Evolutionary conservation across 2,329 filamentous ascomycete genomes (phyloP), one percentile per base, ranked within the genome.

Genomic region (Epichloe aotearoae): DNA sequence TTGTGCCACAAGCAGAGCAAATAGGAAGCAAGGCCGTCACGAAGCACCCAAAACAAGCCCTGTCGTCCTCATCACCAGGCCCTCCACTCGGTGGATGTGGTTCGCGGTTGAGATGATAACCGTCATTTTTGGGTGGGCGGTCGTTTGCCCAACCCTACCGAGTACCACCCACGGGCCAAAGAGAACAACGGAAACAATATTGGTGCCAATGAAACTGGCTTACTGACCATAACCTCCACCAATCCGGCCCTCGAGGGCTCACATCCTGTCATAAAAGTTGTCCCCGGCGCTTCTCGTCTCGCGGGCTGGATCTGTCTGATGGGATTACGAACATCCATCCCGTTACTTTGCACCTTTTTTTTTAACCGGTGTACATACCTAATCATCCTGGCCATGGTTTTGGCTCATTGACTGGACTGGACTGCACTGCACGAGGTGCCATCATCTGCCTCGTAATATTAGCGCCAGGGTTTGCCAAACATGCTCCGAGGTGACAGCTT

Each of bases 71-170:
- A 51, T 47, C 39, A 44, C 46, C 49, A 43, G 45, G 33, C 26
- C 41, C 12, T 20, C 4, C 4, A 37, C 11, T 41, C 38, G 15
- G n/a, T 34, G 3, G 37, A 42, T 19, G 43, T 46, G 23, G 30
- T 42, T 39, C 36, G 46, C 23, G 17, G 19, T 37, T 20, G 17
- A 46, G 14, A 15, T 26, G 3, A 15, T 26, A 12, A 4, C 37
- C 36, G 34, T 47, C 20, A 47, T 47, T 39, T 47, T 47, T 39
- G 46, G 46, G 7, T 38, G 41, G n/a, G 19, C 34, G 43, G 51
- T 44, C 51, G 34, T 47, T 52, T 47, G 43, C 51, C 51, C 47
- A 43, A 52, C 51, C 51, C 48, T 47, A 8, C 19, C 39, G 14
- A 36, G n/a, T 40, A 40, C 38, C 43, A 23, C n/a, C 30, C 33